Conservation (phyloP, 148 eudicot species). For the Drosera capensis region DNA sequence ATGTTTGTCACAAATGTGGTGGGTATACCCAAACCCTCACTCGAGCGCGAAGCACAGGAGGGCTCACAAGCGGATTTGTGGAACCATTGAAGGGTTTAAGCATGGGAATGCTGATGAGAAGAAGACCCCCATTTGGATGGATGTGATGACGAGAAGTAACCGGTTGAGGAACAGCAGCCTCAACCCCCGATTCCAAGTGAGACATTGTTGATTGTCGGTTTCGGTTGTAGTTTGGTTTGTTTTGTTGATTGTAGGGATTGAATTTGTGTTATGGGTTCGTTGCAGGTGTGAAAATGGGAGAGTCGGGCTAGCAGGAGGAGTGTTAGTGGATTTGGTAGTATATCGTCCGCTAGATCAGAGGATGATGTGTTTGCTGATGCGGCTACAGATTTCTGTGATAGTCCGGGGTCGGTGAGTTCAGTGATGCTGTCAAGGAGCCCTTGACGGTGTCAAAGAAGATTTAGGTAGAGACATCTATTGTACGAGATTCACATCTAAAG, state of each 20-base stretch:
- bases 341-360: constrained; percentile 45
- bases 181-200: constrained; percentile 33
- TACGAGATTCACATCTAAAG: no score
- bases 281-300: constrained; percentile 36
- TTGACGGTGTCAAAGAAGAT: constrained; percentile 17
- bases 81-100: constrained; percentile 48
- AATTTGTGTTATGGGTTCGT: constrained; percentile 9
- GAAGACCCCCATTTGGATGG: constrained; percentile 12
- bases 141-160: constrained; percentile 36
- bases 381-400: constrained; percentile 37
- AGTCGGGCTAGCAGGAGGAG: constrained; percentile 21
- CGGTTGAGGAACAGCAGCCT: constrained; percentile 32
- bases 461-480: no score
- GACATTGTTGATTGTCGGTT: background rate
- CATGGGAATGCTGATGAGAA: constrained; percentile 14
- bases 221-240: background rate
- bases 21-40: constrained; percentile 64
- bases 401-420: constrained; percentile 16
- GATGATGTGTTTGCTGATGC: constrained; percentile 70
- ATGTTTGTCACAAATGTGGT: constrained; percentile 54
- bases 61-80: constrained; percentile 77
- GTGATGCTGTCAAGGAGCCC: constrained; percentile 17
- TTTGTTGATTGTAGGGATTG: constrained; percentile 1
- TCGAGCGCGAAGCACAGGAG: constrained; percentile 68
- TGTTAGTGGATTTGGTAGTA: constrained; percentile 33